Evolutionary conservation across 257 asterid species (phyloP), one percentile per base, ranked within the genome.

Genomic region (Primulina tabacum): DNA sequence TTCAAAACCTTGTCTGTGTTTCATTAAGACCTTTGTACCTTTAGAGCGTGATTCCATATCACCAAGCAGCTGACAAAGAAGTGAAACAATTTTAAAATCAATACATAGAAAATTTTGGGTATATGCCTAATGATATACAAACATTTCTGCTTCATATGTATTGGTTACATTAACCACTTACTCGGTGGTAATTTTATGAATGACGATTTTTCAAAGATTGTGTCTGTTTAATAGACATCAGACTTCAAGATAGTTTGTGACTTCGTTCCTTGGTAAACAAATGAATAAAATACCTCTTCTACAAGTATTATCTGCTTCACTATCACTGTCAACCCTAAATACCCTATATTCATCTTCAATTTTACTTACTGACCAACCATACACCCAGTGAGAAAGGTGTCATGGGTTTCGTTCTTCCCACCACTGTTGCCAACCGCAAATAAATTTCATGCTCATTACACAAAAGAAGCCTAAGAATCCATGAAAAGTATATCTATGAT

Each of bases 51-150:
- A 76, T 68, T 88, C 92, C 81, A 94, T 69, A 79, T 86, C 86
- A 76, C 82, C 82, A 75, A 91, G 90, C 84, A 87, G 74, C 99
- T 94, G 84, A 73, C 28, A 64, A 72, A 80, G 72, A 69, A 60
- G 62, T 40, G 67, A 55, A 67, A 59, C 74, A 79, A 72, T 24
- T 62, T 68, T 40, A 81, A 33, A 62, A 76, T 69, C 63, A 72
- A 64, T 26, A 68, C 66, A 71, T 62, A 67, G 64, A 76, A 24
- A 73, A 71, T 24, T 5, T 7, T 37, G 37, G 30, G 72, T 35
- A 72, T 20, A 62, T 58, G 47, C 32, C 64, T 68, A 32, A 62
- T 64, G 8, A 60, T 28, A 56, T 10, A 16, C 1, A 53, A 24
- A 58, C 5, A 40, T 43, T 57, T 52, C 43, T 69, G 37, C 69